Evolutionary conservation across 495 filamentous ascomycete species (phyloP).

Genomic region (Penicillium maclennaniae): DNA sequence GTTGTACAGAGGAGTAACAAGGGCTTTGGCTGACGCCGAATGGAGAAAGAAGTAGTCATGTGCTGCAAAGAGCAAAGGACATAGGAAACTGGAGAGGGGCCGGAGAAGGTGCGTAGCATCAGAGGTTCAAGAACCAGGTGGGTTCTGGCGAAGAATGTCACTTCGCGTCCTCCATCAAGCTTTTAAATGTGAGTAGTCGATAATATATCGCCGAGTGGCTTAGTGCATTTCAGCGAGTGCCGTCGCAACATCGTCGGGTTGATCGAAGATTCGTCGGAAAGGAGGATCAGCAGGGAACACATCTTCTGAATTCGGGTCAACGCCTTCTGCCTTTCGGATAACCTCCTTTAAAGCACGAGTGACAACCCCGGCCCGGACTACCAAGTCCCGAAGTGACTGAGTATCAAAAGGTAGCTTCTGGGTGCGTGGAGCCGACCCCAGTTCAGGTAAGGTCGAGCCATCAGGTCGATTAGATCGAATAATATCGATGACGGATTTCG

Average conservation of each 20-base stretch:
- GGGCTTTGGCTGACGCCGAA: slow-evolving; percentile 14
- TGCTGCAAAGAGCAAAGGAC: background rate
- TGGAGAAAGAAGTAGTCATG: slow-evolving; percentile 3
- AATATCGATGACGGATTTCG: slow-evolving; percentile 76
- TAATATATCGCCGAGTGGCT: background rate
- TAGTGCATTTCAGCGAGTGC: slow-evolving; percentile 27
- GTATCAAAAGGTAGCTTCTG: slow-evolving; percentile 91
- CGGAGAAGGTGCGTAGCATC: background rate
- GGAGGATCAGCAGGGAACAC: slow-evolving; percentile 34
- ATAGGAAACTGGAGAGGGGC: slow-evolving; percentile 2
- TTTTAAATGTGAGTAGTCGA: background rate
- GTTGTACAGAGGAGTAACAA: slow-evolving; percentile 22
- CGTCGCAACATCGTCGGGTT: slow-evolving; percentile 33
- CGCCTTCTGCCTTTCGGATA: slow-evolving; percentile 73
- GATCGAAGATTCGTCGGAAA: slow-evolving; percentile 45
- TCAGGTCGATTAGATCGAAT: slow-evolving; percentile 66
- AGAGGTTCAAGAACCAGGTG: background rate
- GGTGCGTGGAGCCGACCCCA: slow-evolving; percentile 42
- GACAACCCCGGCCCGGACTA: slow-evolving; percentile 75
- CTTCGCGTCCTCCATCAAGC: background rate
- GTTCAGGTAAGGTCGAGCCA: slow-evolving; percentile 41
- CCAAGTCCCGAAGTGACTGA: slow-evolving; percentile 79
- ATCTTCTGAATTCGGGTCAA: slow-evolving; percentile 55
- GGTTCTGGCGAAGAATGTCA: background rate
- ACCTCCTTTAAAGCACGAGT: slow-evolving; percentile 69